These are phyloP conservation scores for Aspergillus fumigatiaffinis DNA, from an alignment of 2,329 filamentous ascomycete species.

Conservation along the genomic window DNA sequence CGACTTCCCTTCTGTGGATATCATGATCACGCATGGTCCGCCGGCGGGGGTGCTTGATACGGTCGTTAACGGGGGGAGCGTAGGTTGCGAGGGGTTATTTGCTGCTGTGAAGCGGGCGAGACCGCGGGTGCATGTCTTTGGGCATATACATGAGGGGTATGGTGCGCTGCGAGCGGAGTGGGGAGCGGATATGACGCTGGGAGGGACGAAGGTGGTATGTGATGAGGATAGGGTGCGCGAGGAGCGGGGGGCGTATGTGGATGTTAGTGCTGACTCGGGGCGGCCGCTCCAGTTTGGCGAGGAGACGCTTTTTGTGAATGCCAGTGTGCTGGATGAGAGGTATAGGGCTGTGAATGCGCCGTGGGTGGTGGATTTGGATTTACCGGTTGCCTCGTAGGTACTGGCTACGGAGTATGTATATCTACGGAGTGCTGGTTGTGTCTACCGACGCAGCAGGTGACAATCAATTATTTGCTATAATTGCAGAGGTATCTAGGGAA, in stretches of 20 bases:
- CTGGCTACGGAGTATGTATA: too few relatives aligned
- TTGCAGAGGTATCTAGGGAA: conserved; percentile 4
- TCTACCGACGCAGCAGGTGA: neutral
- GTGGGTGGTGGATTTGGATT: conserved; percentile 55
- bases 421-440: too few relatives aligned
- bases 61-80: too few relatives aligned
- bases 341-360: conserved; percentile 51
- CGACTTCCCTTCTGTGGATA: too few relatives aligned
- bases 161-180: neutral
- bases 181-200: conserved; percentile 5
- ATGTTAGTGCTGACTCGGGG: conserved; percentile 28
- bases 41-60: too few relatives aligned
- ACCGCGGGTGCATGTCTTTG: too few relatives aligned
- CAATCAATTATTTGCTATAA: neutral
- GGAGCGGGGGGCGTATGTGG: conserved; percentile 29
- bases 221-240: conserved; percentile 28
- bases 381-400: conserved; percentile 21
- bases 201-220: conserved; percentile 12
- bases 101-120: too few relatives aligned
- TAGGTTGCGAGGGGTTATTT: too few relatives aligned
- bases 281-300: conserved; percentile 40
- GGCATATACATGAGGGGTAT: too few relatives aligned
- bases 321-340: conserved; percentile 50
- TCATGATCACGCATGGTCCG: too few relatives aligned
- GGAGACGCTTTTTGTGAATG: conserved; percentile 57